Percentiles rank a stretch among this genome's conserved stretches.
These are phyloP conservation scores for Elaeis guineensis DNA, from an alignment of 176 grass and related monocot genomes.

Conservation along the genomic window DNA sequence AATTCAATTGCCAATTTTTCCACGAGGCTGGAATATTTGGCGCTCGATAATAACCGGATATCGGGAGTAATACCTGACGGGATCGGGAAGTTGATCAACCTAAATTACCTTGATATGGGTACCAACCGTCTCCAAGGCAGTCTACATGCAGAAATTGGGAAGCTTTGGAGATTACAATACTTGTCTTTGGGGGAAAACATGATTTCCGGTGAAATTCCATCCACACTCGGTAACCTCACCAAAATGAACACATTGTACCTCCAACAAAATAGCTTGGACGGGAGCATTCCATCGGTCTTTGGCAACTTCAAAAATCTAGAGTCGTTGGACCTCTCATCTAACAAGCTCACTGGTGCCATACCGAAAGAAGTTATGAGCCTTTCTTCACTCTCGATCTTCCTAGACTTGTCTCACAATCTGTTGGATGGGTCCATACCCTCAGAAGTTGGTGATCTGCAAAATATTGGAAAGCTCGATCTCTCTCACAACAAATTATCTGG, in stretches of 20 bases:
- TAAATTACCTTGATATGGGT: no score
- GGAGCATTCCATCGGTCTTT: slow-evolving; percentile 32
- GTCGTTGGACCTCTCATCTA: slow-evolving; percentile 36
- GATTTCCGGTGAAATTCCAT: slow-evolving; percentile 41
- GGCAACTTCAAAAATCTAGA: slow-evolving; percentile 23
- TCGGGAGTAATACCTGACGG: no score
- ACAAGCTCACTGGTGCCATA: slow-evolving; percentile 33
- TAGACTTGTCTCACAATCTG: slow-evolving; percentile 58
- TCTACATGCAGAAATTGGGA: no score
- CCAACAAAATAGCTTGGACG: slow-evolving; percentile 25
- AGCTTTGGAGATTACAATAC: no score
- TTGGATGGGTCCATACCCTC: slow-evolving; percentile 24
- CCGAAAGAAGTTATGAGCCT: slow-evolving; percentile 27
- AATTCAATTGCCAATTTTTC: no score
- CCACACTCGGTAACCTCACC: slow-evolving; percentile 24
- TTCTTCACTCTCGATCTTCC: slow-evolving; percentile 9
- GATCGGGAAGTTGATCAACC: no score
- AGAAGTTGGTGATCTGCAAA: slow-evolving; percentile 24
- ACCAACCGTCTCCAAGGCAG: no score
- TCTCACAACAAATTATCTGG: no score
- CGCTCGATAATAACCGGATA: no score
- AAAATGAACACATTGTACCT: slow-evolving; percentile 23
- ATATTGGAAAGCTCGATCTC: no score
- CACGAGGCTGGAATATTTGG: no score
- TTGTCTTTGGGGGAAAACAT: no score